phyloP scores from a whole-genome alignment of 495 filamentous ascomycete species.

The Daldinia decipiens region DNA sequence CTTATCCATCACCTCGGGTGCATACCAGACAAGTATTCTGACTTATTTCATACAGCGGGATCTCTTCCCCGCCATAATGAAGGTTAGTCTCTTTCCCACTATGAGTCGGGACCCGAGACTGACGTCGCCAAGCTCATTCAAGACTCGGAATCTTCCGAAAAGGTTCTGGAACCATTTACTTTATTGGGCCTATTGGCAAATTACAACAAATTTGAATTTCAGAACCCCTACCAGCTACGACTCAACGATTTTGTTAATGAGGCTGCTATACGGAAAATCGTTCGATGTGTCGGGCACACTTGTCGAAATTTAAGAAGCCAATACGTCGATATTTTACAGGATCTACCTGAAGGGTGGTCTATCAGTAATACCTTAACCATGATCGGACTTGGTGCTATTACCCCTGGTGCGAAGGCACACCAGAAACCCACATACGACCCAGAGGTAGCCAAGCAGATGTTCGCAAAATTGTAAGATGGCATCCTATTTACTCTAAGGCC shows the following conservation, averaged over 20 bases:
- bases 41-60: conserved; percentile 97
- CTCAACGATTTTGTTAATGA: conserved; percentile 99
- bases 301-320: conserved; percentile 72
- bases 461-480: conserved; percentile 65
- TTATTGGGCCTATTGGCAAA: conserved; percentile 92
- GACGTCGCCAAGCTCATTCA: conserved; percentile 75
- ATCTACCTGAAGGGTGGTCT: conserved; percentile 91
- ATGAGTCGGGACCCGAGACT: neutral
- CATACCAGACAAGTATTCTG: conserved; percentile 91
- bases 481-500: neutral
- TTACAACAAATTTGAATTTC: conserved; percentile 99
- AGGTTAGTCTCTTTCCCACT: conserved; percentile 63
- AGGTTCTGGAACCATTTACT: conserved; percentile 78
- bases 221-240: conserved; percentile 93
- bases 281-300: conserved; percentile 75
- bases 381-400: conserved; percentile 82
- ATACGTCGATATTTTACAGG: conserved; percentile 92
- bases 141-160: conserved; percentile 71
- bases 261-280: conserved; percentile 80
- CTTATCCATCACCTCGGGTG: conserved; percentile 86
- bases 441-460: conserved; percentile 82
- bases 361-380: conserved; percentile 80
- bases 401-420: conserved; percentile 72
- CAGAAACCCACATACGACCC: conserved; percentile 65
- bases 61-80: conserved; percentile 93